Conservation (phyloP, 805 yeast species). For the Candida taoyuanica region DNA sequence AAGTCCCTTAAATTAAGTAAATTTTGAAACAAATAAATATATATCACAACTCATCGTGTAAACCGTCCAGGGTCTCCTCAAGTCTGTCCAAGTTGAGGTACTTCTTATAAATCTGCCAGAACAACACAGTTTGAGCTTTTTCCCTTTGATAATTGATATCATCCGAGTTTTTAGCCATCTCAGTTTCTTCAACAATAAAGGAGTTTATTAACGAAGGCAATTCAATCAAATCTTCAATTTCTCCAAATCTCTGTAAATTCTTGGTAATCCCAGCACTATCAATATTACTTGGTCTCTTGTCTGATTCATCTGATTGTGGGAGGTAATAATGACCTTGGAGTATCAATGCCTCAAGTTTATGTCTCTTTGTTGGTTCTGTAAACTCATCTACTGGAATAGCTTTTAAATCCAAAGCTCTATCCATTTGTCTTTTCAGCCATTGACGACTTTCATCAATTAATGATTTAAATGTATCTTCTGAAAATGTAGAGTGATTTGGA, state of each 20-base stretch:
- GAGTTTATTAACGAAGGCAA: not conserved
- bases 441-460: constrained; percentile 2
- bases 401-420: constrained; percentile 3
- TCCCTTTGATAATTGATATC: constrained; percentile 4
- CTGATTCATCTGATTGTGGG: constrained; percentile 2
- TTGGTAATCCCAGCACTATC: constrained; percentile 6
- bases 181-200: constrained; percentile 5
- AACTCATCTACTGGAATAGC: constrained; percentile 7
- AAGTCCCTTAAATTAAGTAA: too few species aligned
- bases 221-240: not conserved
- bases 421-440: constrained; percentile 10
- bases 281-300: not conserved
- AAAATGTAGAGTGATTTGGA: not conserved
- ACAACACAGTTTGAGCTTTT: constrained; percentile 7
- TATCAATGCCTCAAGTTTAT: constrained; percentile 9
- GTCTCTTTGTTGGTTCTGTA: constrained; percentile 1
- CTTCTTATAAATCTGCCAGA: constrained; percentile 10
- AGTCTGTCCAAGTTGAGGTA: constrained; percentile 8
- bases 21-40: too few species aligned
- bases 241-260: constrained; percentile 2
- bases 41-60: constrained; percentile 8
- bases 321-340: constrained; percentile 7
- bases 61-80: constrained; percentile 8
- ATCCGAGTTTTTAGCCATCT: constrained; percentile 3
- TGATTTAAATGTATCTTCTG: constrained; percentile 5